phyloP scores from a whole-genome alignment of 2,329 filamentous ascomycete genomes.

The Alternaria conjuncta region DNA sequence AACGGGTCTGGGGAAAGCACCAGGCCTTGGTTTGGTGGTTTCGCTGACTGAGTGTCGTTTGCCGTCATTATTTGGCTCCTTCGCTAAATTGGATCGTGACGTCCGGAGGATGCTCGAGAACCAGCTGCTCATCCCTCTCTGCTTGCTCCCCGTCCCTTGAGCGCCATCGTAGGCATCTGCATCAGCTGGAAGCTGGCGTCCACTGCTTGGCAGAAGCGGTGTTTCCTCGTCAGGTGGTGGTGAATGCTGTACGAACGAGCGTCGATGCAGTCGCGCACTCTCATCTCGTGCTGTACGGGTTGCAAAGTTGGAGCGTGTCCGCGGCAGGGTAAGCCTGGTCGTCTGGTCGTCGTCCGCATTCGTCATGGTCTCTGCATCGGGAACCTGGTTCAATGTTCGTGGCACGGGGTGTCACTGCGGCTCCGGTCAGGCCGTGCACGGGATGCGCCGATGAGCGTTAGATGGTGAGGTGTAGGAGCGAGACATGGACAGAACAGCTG shows the following conservation, averaged over 20 bases:
- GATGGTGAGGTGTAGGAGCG: background rate
- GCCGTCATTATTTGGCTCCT: constrained; percentile 13
- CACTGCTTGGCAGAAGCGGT: constrained; percentile 31
- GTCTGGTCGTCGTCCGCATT: constrained; percentile 27
- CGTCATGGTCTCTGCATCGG: constrained; percentile 32
- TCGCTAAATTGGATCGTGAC: constrained; percentile 14
- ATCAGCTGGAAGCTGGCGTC: constrained; percentile 24
- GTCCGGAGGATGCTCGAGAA: constrained; percentile 29
- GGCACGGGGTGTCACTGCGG: constrained; percentile 18
- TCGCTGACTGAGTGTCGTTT: constrained; percentile 34
- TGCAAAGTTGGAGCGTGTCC: constrained; percentile 53
- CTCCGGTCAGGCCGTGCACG: constrained; percentile 9
- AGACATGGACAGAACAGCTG: constrained; percentile 6
- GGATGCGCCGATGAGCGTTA: constrained; percentile 2
- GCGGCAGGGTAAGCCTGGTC: constrained; percentile 37
- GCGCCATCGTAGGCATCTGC: constrained; percentile 1
- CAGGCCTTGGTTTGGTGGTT: constrained; percentile 38
- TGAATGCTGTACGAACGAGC: constrained; percentile 39
- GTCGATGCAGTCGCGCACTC: constrained; percentile 52
- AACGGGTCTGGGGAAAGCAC: constrained; percentile 49
- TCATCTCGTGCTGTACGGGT: constrained; percentile 55
- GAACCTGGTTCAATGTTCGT: constrained; percentile 18
- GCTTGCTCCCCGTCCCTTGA: constrained; percentile 2
- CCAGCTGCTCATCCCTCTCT: constrained; percentile 31
- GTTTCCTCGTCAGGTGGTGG: constrained; percentile 43